Evolutionary conservation across 192 early-diverging fungal species (phyloP), one percentile per base, ranked within the genome.

Genomic region (Funneliformis mosseae): DNA sequence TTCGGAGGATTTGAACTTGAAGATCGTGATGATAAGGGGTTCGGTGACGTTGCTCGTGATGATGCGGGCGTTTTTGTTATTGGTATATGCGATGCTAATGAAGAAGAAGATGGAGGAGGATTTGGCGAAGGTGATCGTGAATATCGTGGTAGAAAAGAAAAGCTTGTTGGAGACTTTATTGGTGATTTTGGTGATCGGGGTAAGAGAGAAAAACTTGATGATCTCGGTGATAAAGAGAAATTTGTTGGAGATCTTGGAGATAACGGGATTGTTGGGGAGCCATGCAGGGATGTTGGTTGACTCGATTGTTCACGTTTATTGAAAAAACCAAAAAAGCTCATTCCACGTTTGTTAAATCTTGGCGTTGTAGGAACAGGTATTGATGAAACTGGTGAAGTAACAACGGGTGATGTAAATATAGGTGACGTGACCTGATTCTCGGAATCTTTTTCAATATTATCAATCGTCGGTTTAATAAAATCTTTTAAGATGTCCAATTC

Each of bases 301-400:
- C 18, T 55, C 50, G 50, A 21, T 55, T 55, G 50, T 55, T 55
- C 50, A 55, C 39, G 38, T 70, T 21, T 70, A 25, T 70, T 70
- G 39, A 70, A 70, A n/a, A 70, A 43, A 70, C 68, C 39, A 39
- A 70, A 70, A 70, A 70, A 16, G 21, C 68, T n/a, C 28, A 41
- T 41, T 8, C 68, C 68, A 42, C 43, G 16, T 38, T 16, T 70
- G 11, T 66, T 66, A 42, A 23, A 42, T n/a, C 21, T 70, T 70
- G 68, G 42, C 21, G n/a, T 10, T 41, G 38, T 70, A 21, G 39
- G 39, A 42, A 12, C 14, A 14, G 66, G 28, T 14, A 39, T 33
- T 39, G 66, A 28, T 39, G 66, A 33, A 33, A 14, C 25, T 38
- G 66, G 14, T 67, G 16, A 28, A 66, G 63, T 66, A 14, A 11